phyloP scores from a whole-genome alignment of 345 rosid genomes.

The Clarkia xantiana region DNA sequence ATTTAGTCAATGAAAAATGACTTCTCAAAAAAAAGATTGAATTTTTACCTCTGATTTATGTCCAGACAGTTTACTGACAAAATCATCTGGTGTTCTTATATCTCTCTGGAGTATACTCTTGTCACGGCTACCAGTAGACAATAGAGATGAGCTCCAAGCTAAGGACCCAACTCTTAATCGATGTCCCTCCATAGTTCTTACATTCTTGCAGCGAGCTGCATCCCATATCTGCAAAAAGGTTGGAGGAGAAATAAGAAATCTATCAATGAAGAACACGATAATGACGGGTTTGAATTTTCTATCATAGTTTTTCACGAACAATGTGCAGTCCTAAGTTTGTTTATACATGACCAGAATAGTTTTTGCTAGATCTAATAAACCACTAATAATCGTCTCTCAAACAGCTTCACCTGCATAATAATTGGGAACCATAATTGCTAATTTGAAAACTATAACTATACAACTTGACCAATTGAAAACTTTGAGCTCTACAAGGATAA shows the following conservation, averaged over 20 bases:
- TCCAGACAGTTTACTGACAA: constrained; percentile 70
- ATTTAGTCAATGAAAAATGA: neutral
- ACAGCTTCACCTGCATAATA: no score
- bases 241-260: neutral
- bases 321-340: no score
- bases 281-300: no score
- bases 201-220: constrained; percentile 53
- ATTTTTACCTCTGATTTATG: constrained; percentile 81
- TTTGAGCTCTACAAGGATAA: no score
- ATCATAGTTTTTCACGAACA: no score
- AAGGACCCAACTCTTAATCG: constrained; percentile 79
- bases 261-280: neutral
- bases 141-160: constrained; percentile 79
- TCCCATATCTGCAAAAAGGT: constrained; percentile 61
- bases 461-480: no score
- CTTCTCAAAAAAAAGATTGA: neutral
- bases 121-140: constrained; percentile 95
- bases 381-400: no score
- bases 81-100: constrained; percentile 62
- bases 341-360: no score
- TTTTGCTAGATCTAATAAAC: no score
- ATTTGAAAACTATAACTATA: no score
- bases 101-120: constrained; percentile 86
- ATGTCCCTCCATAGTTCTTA: constrained; percentile 97
- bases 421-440: no score